phyloP scores from a whole-genome alignment of 495 filamentous ascomycete genomes.

The Choiromyces venosus region DNA sequence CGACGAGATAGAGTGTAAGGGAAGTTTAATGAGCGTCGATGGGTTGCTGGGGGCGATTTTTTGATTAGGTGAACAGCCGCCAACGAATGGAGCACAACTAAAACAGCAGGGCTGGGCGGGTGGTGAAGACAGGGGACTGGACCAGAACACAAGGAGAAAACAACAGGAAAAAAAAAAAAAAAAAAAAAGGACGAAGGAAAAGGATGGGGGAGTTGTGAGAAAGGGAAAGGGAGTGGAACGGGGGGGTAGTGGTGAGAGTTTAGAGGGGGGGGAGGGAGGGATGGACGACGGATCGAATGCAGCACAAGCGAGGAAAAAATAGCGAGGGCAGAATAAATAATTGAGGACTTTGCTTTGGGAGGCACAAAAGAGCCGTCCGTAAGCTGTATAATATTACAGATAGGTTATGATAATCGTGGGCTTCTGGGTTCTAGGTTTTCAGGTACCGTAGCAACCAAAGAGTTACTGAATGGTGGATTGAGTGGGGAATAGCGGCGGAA shows the following conservation, averaged over 20 bases:
- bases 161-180: conserved; percentile 32
- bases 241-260: conserved; percentile 1
- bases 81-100: conserved; percentile 38
- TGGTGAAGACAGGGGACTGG: conserved; percentile 26
- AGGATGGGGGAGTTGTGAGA: conserved; percentile 8
- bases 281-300: not conserved
- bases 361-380: conserved; percentile 2
- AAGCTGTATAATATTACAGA: conserved; percentile 2
- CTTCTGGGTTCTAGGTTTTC: not conserved
- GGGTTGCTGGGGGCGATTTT: conserved; percentile 36
- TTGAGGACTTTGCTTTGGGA: conserved; percentile 1
- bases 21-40: conserved; percentile 43
- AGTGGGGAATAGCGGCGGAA: not conserved
- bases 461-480: not conserved
- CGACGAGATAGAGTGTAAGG: conserved; percentile 41
- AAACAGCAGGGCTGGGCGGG: conserved; percentile 38
- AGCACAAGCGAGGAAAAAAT: not conserved
- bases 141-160: conserved; percentile 31
- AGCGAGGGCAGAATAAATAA: conserved; percentile 1
- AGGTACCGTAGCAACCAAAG: not conserved
- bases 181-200: conserved; percentile 30
- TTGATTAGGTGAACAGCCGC: conserved; percentile 37
- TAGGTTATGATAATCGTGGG: conserved; percentile 4
- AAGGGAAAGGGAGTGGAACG: conserved; percentile 6
- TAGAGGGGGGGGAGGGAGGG: not conserved